Evolutionary conservation across 805 yeast genomes (phyloP).

Genomic region (Candida insectorum): DNA sequence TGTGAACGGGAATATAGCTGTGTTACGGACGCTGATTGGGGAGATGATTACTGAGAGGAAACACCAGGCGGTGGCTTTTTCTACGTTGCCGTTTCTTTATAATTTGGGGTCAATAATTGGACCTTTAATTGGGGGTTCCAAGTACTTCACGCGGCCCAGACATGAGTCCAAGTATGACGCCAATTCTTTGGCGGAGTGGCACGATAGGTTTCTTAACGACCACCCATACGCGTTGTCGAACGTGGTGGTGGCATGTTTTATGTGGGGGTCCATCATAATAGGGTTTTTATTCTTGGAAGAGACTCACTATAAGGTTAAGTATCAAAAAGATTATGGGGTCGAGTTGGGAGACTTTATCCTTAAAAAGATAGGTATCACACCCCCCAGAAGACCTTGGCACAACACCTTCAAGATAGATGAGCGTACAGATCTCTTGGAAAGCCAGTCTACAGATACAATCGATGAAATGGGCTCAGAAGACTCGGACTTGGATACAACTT

Average conservation of each 20-base stretch:
- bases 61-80: slow-evolving; percentile 63
- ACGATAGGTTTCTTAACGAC: slow-evolving; percentile 25
- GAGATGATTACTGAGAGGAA: slow-evolving; percentile 53
- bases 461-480: slow-evolving; percentile 5
- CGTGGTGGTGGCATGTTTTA: slow-evolving; percentile 27
- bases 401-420: not conserved
- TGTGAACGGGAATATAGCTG: slow-evolving; percentile 63
- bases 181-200: slow-evolving; percentile 5
- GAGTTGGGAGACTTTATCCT: slow-evolving; percentile 36
- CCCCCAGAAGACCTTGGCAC: slow-evolving; percentile 31
- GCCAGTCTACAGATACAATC: not conserved
- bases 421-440: not conserved
- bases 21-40: slow-evolving; percentile 59
- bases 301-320: slow-evolving; percentile 23
- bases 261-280: slow-evolving; percentile 21
- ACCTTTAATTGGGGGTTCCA: slow-evolving; percentile 53
- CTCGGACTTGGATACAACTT: not conserved
- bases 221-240: slow-evolving; percentile 40
- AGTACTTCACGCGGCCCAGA: slow-evolving; percentile 46
- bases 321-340: slow-evolving; percentile 27
- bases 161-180: slow-evolving; percentile 1
- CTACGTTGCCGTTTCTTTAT: slow-evolving; percentile 59
- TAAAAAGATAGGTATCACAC: slow-evolving; percentile 20
- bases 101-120: slow-evolving; percentile 61
- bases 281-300: slow-evolving; percentile 39